Evolutionary conservation across 2,329 filamentous ascomycete genomes (phyloP).

Genomic region (Pseudocercospora eumusae): DNA sequence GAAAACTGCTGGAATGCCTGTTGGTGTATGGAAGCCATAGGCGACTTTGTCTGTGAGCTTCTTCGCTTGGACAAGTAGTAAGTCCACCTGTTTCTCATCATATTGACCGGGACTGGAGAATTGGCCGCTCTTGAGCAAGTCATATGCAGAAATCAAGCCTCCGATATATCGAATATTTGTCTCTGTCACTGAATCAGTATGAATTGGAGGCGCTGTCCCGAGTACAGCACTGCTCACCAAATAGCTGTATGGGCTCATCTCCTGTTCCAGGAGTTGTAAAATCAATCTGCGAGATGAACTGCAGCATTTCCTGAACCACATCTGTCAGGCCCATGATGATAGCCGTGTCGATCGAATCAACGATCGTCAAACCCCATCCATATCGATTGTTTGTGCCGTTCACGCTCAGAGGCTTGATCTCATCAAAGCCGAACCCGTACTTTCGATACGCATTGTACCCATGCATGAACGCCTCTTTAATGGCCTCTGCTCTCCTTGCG

Average conservation of each 20-base stretch:
- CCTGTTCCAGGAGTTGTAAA: slow-evolving; percentile 42
- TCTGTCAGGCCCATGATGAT: slow-evolving; percentile 32
- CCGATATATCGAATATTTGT: slow-evolving; percentile 32
- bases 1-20: slow-evolving; percentile 27
- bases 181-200: slow-evolving; percentile 17
- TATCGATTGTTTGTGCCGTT: slow-evolving; percentile 25
- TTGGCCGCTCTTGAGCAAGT: slow-evolving; percentile 29
- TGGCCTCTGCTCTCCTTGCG: slow-evolving; percentile 18
- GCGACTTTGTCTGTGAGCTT: slow-evolving; percentile 29
- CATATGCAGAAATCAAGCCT: slow-evolving; percentile 31
- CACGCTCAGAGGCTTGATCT: slow-evolving; percentile 20
- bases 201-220: neutral
- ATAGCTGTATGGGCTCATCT: slow-evolving; percentile 17
- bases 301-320: slow-evolving; percentile 29
- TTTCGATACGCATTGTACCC: slow-evolving; percentile 25
- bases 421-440: slow-evolving; percentile 41
- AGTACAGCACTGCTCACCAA: slow-evolving; percentile 13
- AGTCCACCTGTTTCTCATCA: slow-evolving; percentile 20
- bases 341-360: slow-evolving; percentile 32
- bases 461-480: slow-evolving; percentile 25
- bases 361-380: slow-evolving; percentile 34
- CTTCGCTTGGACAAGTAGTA: slow-evolving; percentile 26
- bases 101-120: slow-evolving; percentile 22
- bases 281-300: slow-evolving; percentile 28
- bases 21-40: slow-evolving; percentile 29